Percentiles rank a stretch among this genome's conserved stretches.
phyloP scores from a whole-genome alignment of 2,329 filamentous ascomycete species.

The Epichloe glyceriae region DNA sequence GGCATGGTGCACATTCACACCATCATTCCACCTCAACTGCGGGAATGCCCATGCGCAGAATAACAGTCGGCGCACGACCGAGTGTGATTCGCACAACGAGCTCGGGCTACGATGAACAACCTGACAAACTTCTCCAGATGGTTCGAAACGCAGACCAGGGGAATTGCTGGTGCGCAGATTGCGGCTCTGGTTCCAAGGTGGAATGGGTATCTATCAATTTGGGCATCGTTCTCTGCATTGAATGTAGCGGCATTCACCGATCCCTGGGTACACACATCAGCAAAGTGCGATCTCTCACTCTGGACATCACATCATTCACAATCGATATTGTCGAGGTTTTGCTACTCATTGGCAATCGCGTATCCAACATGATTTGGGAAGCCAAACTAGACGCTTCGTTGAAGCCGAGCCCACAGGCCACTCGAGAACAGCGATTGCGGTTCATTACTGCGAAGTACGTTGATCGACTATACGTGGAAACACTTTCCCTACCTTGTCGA shows the following conservation, averaged over 20 bases:
- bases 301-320: slow-evolving; percentile 93
- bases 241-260: slow-evolving; percentile 94
- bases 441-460: slow-evolving; percentile 96
- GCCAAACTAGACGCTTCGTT: slow-evolving; percentile 59
- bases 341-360: slow-evolving; percentile 79
- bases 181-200: slow-evolving; percentile 79
- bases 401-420: slow-evolving; percentile 67
- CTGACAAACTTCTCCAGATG: slow-evolving; percentile 73
- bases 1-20: slow-evolving; percentile 38
- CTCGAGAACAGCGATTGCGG: slow-evolving; percentile 76
- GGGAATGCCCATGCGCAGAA: slow-evolving; percentile 63
- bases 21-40: slow-evolving; percentile 30
- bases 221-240: slow-evolving; percentile 90
- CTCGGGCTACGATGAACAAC: slow-evolving; percentile 66
- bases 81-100: slow-evolving; percentile 55
- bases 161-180: slow-evolving; percentile 90
- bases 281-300: slow-evolving; percentile 86
- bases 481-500: slow-evolving; percentile 63
- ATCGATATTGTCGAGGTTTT: slow-evolving; percentile 93
- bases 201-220: slow-evolving; percentile 99
- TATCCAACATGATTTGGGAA: slow-evolving; percentile 97
- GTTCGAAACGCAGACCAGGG: slow-evolving; percentile 84
- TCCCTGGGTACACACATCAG: slow-evolving; percentile 95
- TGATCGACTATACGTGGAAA: slow-evolving; percentile 68
- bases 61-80: slow-evolving; percentile 82